phyloP scores from a whole-genome alignment of 2,329 filamentous ascomycete species.

The Xylariaceae sp. region DNA sequence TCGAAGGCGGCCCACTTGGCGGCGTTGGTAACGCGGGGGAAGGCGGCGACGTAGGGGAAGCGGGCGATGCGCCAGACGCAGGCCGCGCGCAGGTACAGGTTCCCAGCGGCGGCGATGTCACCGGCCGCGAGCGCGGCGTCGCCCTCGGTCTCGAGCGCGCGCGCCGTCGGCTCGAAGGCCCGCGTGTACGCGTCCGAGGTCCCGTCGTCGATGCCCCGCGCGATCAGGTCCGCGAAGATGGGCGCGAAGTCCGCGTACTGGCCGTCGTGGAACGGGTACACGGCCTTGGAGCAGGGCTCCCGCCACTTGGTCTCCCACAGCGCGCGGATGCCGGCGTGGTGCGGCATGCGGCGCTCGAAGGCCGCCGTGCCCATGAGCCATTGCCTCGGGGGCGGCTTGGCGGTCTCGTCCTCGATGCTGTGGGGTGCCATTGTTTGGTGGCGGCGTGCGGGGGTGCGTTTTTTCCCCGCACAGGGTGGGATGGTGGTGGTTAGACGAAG shows the following conservation, averaged over 20 bases:
- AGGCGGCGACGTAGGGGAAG: constrained; percentile 61
- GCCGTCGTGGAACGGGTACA: constrained; percentile 78
- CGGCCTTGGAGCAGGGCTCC: constrained; percentile 61
- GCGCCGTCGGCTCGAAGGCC: constrained; percentile 63
- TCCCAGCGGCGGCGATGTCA: constrained; percentile 57
- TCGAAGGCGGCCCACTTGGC: constrained; percentile 66
- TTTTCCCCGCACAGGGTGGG: background rate
- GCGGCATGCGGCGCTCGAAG: constrained; percentile 52
- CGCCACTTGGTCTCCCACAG: constrained; percentile 81
- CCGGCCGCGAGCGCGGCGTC: constrained; percentile 52
- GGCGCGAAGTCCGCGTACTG: constrained; percentile 69
- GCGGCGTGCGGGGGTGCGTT: background rate
- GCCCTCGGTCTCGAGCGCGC: constrained; percentile 56
- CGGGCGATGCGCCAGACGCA: constrained; percentile 74
- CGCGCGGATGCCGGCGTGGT: constrained; percentile 61
- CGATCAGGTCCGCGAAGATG: constrained; percentile 65
- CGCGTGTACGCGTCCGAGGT: constrained; percentile 67
- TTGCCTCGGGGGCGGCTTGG: constrained; percentile 21
- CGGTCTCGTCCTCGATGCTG: background rate
- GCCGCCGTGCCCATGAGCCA: constrained; percentile 50
- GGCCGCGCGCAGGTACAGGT: constrained; percentile 70
- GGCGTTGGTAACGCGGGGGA: constrained; percentile 42
- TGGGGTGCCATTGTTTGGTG: constrained; percentile 10
- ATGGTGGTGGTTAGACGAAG: background rate
- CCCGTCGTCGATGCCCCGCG: constrained; percentile 64